Evolutionary conservation across 345 rosid species (phyloP).

Genomic region (Eucalyptus cloeziana): DNA sequence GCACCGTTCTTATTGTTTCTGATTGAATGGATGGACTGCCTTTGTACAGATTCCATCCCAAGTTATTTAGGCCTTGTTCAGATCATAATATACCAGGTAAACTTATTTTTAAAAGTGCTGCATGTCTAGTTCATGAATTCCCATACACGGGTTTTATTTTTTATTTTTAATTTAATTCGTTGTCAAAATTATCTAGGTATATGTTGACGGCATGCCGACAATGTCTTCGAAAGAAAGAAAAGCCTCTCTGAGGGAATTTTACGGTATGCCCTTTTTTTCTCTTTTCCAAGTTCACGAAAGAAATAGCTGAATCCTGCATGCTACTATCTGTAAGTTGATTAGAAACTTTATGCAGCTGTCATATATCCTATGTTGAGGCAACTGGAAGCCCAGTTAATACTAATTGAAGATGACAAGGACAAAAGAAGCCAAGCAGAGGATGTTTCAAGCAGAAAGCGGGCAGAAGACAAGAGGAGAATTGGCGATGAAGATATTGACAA

Average conservation of each 20-base stretch:
- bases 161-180: background rate
- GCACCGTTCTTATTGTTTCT: constrained; percentile 48
- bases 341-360: constrained; percentile 24
- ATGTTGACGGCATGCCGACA: constrained; percentile 51
- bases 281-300: background rate
- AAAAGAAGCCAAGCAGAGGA: background rate
- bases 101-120: background rate
- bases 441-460: constrained; percentile 4
- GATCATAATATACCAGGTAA: constrained; percentile 48
- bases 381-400: constrained; percentile 30
- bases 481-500: constrained; percentile 14
- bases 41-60: constrained; percentile 49
- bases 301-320: background rate
- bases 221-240: constrained; percentile 46
- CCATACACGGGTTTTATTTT: background rate
- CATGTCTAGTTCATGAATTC: background rate
- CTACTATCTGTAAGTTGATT: background rate
- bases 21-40: constrained; percentile 61
- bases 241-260: constrained; percentile 54
- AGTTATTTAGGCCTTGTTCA: constrained; percentile 47
- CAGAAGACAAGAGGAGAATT: background rate
- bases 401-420: constrained; percentile 5
- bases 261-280: constrained; percentile 13
- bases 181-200: constrained; percentile 19
- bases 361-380: constrained; percentile 52